These are phyloP conservation scores for Cryptococcus floricola DNA, from an alignment of 1,284 basidiomycete genomes.

Conservation along the genomic window DNA sequence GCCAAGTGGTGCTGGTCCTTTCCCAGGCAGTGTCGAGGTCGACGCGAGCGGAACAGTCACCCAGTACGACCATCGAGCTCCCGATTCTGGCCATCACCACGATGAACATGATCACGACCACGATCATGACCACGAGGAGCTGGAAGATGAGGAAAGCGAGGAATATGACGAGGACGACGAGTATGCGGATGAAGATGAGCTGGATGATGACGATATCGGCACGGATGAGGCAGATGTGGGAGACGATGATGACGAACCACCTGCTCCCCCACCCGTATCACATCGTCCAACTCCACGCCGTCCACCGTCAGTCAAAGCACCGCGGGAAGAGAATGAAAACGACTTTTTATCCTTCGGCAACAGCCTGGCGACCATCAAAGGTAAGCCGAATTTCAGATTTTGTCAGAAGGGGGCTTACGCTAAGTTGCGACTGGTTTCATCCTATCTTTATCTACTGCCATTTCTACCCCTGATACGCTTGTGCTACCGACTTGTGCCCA, in stretches of 20 bases:
- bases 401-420: constrained; percentile 28
- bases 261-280: constrained; percentile 41
- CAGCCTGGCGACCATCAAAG: constrained; percentile 78
- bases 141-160: constrained; percentile 36
- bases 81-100: constrained; percentile 33
- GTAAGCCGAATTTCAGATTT: constrained; percentile 51
- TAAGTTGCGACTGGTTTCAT: constrained; percentile 29
- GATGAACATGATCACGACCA: constrained; percentile 37
- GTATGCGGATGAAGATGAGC: constrained; percentile 47
- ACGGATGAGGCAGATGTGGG: constrained; percentile 65
- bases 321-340: constrained; percentile 49
- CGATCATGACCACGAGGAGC: constrained; percentile 44
- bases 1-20: constrained; percentile 92
- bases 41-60: constrained; percentile 85
- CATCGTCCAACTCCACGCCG: constrained; percentile 45
- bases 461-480: no score
- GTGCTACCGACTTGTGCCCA: constrained; percentile 50
- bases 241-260: constrained; percentile 59
- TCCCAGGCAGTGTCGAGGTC: constrained; percentile 94
- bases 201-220: constrained; percentile 57
- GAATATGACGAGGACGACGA: constrained; percentile 45
- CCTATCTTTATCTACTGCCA: no score
- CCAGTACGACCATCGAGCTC: constrained; percentile 56
- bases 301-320: constrained; percentile 27
- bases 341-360: constrained; percentile 75